Evolutionary conservation across 257 asterid genomes (phyloP).

Genomic region (Przewalskia tangutica): DNA sequence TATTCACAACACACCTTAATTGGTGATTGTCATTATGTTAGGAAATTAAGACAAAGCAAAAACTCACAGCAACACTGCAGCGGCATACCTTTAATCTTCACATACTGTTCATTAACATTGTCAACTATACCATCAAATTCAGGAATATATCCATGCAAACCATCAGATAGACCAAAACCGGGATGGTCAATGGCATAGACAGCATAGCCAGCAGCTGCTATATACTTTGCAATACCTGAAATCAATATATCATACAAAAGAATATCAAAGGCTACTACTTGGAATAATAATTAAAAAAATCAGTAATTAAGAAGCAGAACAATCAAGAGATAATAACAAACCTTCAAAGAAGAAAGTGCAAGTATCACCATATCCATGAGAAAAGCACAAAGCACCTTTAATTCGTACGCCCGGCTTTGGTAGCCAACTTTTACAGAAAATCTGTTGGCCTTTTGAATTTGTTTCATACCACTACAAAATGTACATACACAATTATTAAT

Average conservation of each 20-base stretch:
- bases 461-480: slow-evolving; percentile 75
- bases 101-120: slow-evolving; percentile 66
- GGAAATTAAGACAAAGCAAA: not conserved
- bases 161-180: slow-evolving; percentile 95
- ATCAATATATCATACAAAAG: slow-evolving; percentile 1
- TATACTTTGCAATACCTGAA: slow-evolving; percentile 85
- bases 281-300: not conserved
- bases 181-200: slow-evolving; percentile 97
- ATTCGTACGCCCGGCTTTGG: slow-evolving; percentile 82
- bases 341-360: slow-evolving; percentile 99
- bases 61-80: not conserved
- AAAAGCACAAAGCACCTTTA: slow-evolving; percentile 83
- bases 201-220: slow-evolving; percentile 84
- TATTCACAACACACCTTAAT: not conserved
- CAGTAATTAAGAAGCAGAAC: not conserved
- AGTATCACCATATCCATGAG: slow-evolving; percentile 98
- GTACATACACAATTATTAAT: not conserved
- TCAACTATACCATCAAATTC: slow-evolving; percentile 73
- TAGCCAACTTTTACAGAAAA: slow-evolving; percentile 93
- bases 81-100: slow-evolving; percentile 58
- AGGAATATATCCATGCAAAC: slow-evolving; percentile 87
- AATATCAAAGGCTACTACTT: not conserved
- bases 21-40: not conserved
- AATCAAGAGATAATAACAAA: slow-evolving; percentile 16
- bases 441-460: slow-evolving; percentile 70